Percentiles rank a stretch among this genome's conserved stretches.
These are phyloP conservation scores for Zelopaecilomyces penicillatus DNA, from an alignment of 2,329 filamentous ascomycete genomes.

Conservation along the genomic window DNA sequence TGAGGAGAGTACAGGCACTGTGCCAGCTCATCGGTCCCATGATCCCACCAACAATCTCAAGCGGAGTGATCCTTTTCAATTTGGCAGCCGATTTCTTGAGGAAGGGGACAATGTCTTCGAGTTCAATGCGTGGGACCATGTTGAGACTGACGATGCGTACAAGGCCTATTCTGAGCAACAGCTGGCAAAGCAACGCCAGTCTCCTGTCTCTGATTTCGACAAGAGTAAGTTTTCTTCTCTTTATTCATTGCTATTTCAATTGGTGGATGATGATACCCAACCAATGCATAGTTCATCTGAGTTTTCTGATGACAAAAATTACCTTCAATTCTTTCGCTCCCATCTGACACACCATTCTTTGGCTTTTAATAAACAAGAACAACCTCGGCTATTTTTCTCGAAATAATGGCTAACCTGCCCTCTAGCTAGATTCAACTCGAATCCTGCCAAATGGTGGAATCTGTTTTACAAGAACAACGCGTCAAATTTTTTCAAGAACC, in stretches of 20 bases:
- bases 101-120: conserved; percentile 86
- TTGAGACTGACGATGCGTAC: conserved; percentile 84
- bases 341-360: conserved; percentile 47
- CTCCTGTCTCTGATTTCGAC: conserved; percentile 89
- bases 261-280: conserved; percentile 48
- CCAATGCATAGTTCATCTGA: conserved; percentile 67
- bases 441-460: conserved; percentile 97
- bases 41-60: conserved; percentile 69
- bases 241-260: conserved; percentile 6
- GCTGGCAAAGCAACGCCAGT: conserved; percentile 72
- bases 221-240: conserved; percentile 49
- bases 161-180: conserved; percentile 78
- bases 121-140: conserved; percentile 99
- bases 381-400: conserved; percentile 1
- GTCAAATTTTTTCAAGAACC: conserved; percentile 96
- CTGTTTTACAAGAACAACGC: conserved; percentile 97
- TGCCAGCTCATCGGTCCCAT: conserved; percentile 60
- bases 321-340: conserved; percentile 61
- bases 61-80: conserved; percentile 86
- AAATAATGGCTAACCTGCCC: conserved; percentile 29
- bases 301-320: conserved; percentile 52
- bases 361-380: neutral
- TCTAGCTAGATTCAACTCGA: conserved; percentile 71
- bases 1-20: conserved; percentile 10
- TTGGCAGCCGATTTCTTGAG: conserved; percentile 79